Percentiles rank a stretch among this genome's conserved stretches.
Evolutionary conservation across 75 land plant species (phyloP).

Genomic region (Sequoia sempervirens): DNA sequence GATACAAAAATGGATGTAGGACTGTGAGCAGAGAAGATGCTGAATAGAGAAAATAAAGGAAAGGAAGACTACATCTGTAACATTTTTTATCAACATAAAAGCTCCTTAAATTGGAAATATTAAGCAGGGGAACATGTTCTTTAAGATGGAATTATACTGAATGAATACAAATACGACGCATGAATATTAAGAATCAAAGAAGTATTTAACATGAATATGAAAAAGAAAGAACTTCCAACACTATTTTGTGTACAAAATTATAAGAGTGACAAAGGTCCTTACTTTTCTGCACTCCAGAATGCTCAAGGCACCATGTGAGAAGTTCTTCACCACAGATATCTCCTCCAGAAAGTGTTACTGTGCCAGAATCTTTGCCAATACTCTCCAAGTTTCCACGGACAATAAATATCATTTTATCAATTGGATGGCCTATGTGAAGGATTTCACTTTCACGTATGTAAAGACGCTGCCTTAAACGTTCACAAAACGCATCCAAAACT

Average conservation of each 20-base stretch:
- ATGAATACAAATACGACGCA: background rate
- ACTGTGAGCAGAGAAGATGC: background rate
- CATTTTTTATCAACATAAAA: background rate
- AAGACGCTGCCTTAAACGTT: conserved; percentile 59
- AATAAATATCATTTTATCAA: conserved; percentile 83
- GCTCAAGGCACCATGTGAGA: conserved; percentile 78
- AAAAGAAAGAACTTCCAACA: background rate
- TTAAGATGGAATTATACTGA: background rate
- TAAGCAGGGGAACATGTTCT: background rate
- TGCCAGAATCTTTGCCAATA: conserved; percentile 46
- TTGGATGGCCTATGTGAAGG: conserved; percentile 36
- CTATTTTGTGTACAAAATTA: background rate
- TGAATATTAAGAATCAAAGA: background rate
- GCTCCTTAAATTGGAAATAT: background rate
- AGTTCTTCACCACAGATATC: conserved; percentile 95
- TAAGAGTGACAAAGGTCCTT: conserved; percentile 4
- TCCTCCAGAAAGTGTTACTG: conserved; percentile 37
- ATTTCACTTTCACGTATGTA: conserved; percentile 70
- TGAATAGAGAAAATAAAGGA: background rate
- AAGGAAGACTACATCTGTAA: background rate
- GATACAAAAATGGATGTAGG: no score
- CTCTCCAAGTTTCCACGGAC: conserved; percentile 74
- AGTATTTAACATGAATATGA: background rate
- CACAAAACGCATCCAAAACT: conserved; percentile 73
- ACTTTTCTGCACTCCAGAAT: conserved; percentile 44